Base-by-base conservation (phyloP, 2,329 filamentous ascomycete species). In the Alternaria burnsii region DNA sequence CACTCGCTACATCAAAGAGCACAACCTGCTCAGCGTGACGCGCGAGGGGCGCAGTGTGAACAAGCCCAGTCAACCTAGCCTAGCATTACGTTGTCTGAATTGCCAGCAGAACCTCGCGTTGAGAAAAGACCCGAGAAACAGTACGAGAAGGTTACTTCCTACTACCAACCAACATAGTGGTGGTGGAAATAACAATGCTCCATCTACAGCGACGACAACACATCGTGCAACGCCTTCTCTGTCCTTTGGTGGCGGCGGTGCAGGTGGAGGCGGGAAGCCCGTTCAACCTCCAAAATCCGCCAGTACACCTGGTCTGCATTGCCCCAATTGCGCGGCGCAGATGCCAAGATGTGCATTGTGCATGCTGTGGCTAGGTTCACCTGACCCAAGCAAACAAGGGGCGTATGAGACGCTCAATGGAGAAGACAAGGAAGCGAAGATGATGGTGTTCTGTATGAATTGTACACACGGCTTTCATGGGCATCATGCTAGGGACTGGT, bases 1-100 rank as follows among this genome's bases (percentile, higher is more conserved):
- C 47, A 90, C 91, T 55, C 90, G 89, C 70, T 94, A 93, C 78
- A 89, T 92, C 67, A 90, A 91, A 61, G 89, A 91, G 74, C 91
- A 91, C 71, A 92, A 89, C 24, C 87, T 88, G 65, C 86, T 86
- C 67, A 90, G 89, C 47, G 79, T 82, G 67, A 87, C 89, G 58
- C 86, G 87, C 54, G 85, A 88, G 54, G 90, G 89, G 41, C 78
- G 80, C 8, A 86, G 86, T n/a, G 85, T 86, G 8, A 84, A 91
- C 65, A 87, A 87, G 58, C 85, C 89, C 1, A 85, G 89, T 0
- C 69, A 76, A 0, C 87, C 87, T 2, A 91, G 92, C 78, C 87
- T 94, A 54, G 88, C 89, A 5, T 85, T 95, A 50, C 87, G 91
- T 47, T 95, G 92, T 78, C 85, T 90, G 48, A 91, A 92, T 79